A percentile compares a stretch with the other conserved stretches of the same genome.
Conservation (phyloP, 202 grass and related monocot genomes). For the Carex sylvatica region DNA sequence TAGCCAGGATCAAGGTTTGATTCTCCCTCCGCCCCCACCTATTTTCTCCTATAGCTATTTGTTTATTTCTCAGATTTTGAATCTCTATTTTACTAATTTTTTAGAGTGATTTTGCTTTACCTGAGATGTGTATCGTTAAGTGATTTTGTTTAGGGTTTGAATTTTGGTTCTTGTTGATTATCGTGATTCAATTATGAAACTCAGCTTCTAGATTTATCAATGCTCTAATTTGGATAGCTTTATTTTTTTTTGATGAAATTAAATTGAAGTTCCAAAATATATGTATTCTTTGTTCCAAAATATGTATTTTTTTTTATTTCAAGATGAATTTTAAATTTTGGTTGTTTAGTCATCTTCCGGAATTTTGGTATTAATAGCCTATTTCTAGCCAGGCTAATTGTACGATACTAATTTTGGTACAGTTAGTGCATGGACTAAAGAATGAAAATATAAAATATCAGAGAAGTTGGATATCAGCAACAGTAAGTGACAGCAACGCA, state of each 20-base stretch:
- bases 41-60: background rate
- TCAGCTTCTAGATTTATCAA: too few relatives aligned
- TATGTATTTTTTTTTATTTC: background rate
- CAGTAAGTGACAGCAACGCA: background rate
- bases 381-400: background rate
- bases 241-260: too few relatives aligned
- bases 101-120: background rate
- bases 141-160: slow-evolving; percentile 19
- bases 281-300: background rate
- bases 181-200: too few relatives aligned
- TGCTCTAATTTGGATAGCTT: too few relatives aligned
- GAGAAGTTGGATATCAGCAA: background rate
- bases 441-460: background rate
- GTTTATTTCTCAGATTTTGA: background rate
- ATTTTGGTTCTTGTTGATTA: slow-evolving; percentile 11
- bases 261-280: too few relatives aligned
- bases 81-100: background rate
- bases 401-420: background rate
- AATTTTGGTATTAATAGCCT: background rate
- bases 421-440: background rate
- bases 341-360: background rate
- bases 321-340: background rate
- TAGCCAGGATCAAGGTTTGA: too few relatives aligned
- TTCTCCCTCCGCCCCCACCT: background rate
- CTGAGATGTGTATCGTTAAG: background rate